phyloP scores from a whole-genome alignment of 805 yeast species.

The Myxozyma melibiosi region DNA sequence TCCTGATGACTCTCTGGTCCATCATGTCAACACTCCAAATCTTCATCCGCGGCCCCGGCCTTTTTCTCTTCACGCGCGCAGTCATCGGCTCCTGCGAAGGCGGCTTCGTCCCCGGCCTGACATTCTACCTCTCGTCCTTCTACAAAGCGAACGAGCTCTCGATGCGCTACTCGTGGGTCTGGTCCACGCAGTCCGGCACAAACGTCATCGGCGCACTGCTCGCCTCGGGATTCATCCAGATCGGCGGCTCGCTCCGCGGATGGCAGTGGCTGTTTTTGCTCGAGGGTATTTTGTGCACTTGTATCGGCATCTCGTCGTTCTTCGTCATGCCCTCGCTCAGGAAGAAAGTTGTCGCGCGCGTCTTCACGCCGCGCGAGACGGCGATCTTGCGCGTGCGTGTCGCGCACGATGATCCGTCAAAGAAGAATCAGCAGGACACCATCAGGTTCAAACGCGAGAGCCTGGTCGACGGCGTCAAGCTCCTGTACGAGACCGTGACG shows the following conservation, averaged over 20 bases:
- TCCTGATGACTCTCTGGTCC: constrained; percentile 56
- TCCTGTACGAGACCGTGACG: constrained; percentile 6
- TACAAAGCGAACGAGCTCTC: constrained; percentile 62
- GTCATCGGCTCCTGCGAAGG: constrained; percentile 64
- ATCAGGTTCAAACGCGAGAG: constrained; percentile 49
- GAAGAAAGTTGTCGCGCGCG: constrained; percentile 11
- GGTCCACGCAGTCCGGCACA: constrained; percentile 57
- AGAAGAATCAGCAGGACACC: constrained; percentile 33
- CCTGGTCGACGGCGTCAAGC: constrained; percentile 45
- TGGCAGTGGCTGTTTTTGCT: constrained; percentile 71
- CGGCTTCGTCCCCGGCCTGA: constrained; percentile 67
- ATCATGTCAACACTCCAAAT: constrained; percentile 57
- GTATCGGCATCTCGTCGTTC: constrained; percentile 53
- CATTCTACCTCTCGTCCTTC: constrained; percentile 67
- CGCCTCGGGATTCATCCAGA: constrained; percentile 57
- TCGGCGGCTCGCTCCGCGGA: constrained; percentile 47
- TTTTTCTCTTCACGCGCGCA: constrained; percentile 52
- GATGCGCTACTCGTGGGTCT: constrained; percentile 60
- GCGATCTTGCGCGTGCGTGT: constrained; percentile 61
- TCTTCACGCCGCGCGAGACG: constrained; percentile 53
- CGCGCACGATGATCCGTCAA: constrained; percentile 54
- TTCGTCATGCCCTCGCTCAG: constrained; percentile 37
- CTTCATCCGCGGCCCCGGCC: constrained; percentile 43
- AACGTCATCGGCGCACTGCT: constrained; percentile 51
- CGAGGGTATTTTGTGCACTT: constrained; percentile 56